A percentile compares a stretch with the other conserved stretches of the same genome.
These are phyloP conservation scores for Prunus mume DNA, from an alignment of 306 rosid genomes.

Conservation along the genomic window DNA sequence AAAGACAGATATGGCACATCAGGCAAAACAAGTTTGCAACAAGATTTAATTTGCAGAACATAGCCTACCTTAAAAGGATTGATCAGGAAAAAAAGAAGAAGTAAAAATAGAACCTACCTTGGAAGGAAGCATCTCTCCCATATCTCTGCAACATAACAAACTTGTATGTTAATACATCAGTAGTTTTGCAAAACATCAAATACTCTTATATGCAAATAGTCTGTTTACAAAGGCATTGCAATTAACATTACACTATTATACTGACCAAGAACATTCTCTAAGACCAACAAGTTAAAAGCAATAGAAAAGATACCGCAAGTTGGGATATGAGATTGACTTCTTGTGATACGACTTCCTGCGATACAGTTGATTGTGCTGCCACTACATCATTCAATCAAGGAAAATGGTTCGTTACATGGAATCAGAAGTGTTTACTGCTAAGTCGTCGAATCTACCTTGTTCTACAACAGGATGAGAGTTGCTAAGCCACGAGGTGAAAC, in stretches of 20 bases:
- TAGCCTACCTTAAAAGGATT: neutral
- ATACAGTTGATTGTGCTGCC: constrained; percentile 44
- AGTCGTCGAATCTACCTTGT: constrained; percentile 40
- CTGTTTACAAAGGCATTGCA: constrained; percentile 16
- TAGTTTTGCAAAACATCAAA: neutral
- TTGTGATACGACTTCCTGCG: constrained; percentile 32
- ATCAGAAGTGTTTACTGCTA: constrained; percentile 12
- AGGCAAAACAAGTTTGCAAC: neutral
- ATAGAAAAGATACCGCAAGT: constrained; percentile 47
- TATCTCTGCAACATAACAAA: constrained; percentile 54
- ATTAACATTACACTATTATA: neutral
- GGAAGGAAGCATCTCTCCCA: constrained; percentile 80
- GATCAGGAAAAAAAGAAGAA: neutral
- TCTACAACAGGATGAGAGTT: constrained; percentile 43
- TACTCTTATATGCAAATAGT: constrained; percentile 17
- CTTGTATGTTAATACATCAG: neutral
- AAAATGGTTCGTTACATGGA: constrained; percentile 24
- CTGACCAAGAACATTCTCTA: constrained; percentile 12
- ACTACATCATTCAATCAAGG: constrained; percentile 26
- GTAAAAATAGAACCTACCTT: constrained; percentile 40
- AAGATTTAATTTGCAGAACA: neutral
- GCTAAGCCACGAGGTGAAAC: constrained; percentile 67
- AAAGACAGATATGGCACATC: neutral
- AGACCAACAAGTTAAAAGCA: neutral
- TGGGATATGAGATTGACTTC: constrained; percentile 62